Conservation (phyloP, 2,329 filamentous ascomycete genomes). For the Arachnopeziza araneosa region DNA sequence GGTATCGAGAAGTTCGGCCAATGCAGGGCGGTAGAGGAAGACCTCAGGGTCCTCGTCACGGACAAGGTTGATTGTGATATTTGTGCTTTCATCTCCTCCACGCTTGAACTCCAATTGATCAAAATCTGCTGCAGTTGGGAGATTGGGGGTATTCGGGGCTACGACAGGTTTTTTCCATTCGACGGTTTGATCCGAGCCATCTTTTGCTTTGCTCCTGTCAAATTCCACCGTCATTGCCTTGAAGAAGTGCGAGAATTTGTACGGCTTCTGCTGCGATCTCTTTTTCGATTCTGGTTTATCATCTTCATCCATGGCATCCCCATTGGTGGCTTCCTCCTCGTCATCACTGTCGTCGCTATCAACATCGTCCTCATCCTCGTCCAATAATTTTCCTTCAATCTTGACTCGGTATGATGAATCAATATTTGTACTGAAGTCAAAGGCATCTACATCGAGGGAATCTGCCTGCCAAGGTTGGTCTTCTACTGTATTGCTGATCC, state of each 20-base stretch:
- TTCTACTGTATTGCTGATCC: conserved; percentile 91
- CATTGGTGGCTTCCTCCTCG: conserved; percentile 37
- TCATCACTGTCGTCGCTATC: conserved; percentile 44
- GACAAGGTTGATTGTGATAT: conserved; percentile 81
- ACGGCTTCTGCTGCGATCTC: conserved; percentile 40
- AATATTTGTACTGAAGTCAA: conserved; percentile 73
- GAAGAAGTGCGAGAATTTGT: conserved; percentile 73
- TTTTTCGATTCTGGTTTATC: conserved; percentile 37
- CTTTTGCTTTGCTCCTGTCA: conserved; percentile 55
- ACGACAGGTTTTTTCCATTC: conserved; percentile 81
- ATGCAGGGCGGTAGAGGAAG: conserved; percentile 69
- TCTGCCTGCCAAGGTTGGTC: conserved; percentile 88
- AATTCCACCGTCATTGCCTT: conserved; percentile 72
- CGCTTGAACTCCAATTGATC: conserved; percentile 90
- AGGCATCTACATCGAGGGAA: conserved; percentile 63
- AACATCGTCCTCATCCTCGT: conserved; percentile 55
- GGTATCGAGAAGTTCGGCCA: conserved; percentile 82
- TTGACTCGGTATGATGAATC: conserved; percentile 84
- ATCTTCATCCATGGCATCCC: conserved; percentile 51
- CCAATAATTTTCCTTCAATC: conserved; percentile 81
- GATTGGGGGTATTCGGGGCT: conserved; percentile 42
- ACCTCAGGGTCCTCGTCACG: conserved; percentile 83
- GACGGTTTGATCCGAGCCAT: conserved; percentile 52
- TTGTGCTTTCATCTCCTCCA: conserved; percentile 85
- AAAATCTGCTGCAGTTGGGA: conserved; percentile 67